Conservation (phyloP, 1,139 yeast species). For the Lipomyces yarrowii region DNA sequence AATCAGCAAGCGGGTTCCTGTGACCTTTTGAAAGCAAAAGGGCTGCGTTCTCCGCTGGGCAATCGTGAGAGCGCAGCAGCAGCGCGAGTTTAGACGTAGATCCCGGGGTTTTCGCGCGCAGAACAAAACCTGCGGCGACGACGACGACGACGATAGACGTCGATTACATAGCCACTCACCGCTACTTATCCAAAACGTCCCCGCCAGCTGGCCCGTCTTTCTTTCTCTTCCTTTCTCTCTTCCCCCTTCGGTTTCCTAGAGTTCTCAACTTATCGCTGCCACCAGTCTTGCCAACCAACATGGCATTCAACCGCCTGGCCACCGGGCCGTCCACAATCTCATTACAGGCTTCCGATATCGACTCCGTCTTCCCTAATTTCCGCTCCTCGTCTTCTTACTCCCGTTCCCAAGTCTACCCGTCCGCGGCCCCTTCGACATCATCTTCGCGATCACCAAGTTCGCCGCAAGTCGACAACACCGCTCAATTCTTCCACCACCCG, state of each 20-base stretch:
- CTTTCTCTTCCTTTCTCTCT: background rate
- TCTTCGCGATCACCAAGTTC: background rate
- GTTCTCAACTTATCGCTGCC: background rate
- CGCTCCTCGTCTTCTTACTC: constrained; percentile 12
- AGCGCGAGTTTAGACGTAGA: too few relatives aligned
- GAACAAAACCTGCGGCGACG: background rate
- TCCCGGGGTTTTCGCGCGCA: too few relatives aligned
- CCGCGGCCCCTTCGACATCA: background rate
- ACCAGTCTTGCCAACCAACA: background rate
- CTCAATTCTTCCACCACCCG: background rate
- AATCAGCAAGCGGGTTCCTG: too few relatives aligned
- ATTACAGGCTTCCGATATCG: constrained; percentile 4
- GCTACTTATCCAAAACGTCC: constrained; percentile 3
- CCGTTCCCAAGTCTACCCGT: background rate
- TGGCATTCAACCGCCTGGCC: constrained; percentile 8
- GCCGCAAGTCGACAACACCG: background rate
- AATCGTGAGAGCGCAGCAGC: too few relatives aligned
- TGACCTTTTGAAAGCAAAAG: too few relatives aligned
- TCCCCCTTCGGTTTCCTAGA: background rate
- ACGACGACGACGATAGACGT: background rate
- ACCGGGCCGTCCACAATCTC: constrained; percentile 8
- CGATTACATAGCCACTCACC: constrained; percentile 35
- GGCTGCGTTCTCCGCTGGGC: too few relatives aligned
- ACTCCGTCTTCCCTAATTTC: constrained; percentile 11
- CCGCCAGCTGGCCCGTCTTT: constrained; percentile 3